These are phyloP conservation scores for Casuarina cunninghamiana DNA, from an alignment of 306 rosid species.

Conservation along the genomic window DNA sequence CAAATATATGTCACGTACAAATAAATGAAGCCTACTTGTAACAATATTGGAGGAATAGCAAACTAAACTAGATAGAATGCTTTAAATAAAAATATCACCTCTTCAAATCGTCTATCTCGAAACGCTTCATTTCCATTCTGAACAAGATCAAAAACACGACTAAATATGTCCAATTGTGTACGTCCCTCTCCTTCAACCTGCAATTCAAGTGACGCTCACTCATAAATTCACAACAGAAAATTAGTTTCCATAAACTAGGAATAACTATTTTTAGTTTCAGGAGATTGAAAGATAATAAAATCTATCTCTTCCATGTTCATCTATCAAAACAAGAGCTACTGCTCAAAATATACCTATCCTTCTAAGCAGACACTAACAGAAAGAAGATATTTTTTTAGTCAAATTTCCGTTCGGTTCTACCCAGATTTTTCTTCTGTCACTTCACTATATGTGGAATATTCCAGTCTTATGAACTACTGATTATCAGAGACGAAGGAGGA, in stretches of 20 bases:
- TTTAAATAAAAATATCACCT: constrained; percentile 43
- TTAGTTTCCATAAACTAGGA: background rate
- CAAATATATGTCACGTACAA: too few species aligned
- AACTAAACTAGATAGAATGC: constrained; percentile 11
- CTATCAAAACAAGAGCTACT: background rate
- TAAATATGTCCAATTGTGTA: constrained; percentile 54
- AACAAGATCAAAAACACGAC: constrained; percentile 59
- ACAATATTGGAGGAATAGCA: background rate
- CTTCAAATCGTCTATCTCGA: constrained; percentile 61
- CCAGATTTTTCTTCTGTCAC: too few species aligned
- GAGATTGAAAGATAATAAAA: background rate
- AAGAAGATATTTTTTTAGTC: background rate
- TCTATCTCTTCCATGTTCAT: background rate
- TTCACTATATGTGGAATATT: background rate
- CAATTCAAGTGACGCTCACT: constrained; percentile 34
- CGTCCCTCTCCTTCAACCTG: constrained; percentile 60
- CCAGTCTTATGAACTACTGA: background rate
- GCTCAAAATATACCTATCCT: background rate
- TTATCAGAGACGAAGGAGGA: background rate
- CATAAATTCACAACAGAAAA: constrained; percentile 13
- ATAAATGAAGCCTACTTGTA: too few species aligned
- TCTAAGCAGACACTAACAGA: background rate
- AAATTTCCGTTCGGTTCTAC: too few species aligned
- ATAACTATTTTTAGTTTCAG: background rate
- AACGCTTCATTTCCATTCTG: constrained; percentile 73